Percentiles rank a stretch among this genome's conserved stretches.
These are phyloP conservation scores for Ustulina deusta DNA, from an alignment of 2,329 filamentous ascomycete species.

Conservation along the genomic window DNA sequence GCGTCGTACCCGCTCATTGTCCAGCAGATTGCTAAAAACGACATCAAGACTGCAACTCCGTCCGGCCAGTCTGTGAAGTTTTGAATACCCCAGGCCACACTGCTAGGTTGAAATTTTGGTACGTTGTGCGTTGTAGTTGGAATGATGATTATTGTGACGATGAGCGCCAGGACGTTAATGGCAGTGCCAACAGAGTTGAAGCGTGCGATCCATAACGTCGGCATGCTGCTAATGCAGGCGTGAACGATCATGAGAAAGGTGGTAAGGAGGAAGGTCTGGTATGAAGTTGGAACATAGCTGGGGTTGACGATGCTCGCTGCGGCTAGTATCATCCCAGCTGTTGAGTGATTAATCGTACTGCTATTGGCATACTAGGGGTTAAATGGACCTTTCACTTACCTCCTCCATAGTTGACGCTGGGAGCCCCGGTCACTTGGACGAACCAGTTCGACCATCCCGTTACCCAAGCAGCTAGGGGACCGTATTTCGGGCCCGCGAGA, in stretches of 20 bases:
- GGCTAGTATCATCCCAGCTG: conserved; percentile 76
- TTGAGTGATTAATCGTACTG: conserved; percentile 18
- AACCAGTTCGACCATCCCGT: conserved; percentile 53
- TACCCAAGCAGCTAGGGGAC: conserved; percentile 51
- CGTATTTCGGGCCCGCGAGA: conserved; percentile 62
- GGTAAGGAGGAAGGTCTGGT: conserved; percentile 77
- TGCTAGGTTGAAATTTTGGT: conserved; percentile 58
- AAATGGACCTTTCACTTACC: conserved; percentile 42
- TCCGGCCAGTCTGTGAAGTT: conserved; percentile 75
- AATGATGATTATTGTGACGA: conserved; percentile 76
- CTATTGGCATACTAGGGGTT: neutral
- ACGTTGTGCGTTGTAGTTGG: conserved; percentile 67
- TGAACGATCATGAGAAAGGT: conserved; percentile 76
- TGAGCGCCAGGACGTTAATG: conserved; percentile 76
- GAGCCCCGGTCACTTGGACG: conserved; percentile 51
- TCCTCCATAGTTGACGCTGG: conserved; percentile 51
- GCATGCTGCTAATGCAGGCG: conserved; percentile 74
- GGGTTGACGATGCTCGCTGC: conserved; percentile 76
- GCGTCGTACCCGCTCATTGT: conserved; percentile 52
- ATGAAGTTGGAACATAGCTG: conserved; percentile 71
- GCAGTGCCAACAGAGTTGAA: conserved; percentile 78
- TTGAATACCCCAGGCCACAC: conserved; percentile 74
- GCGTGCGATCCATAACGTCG: conserved; percentile 76
- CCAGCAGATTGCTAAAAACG: conserved; percentile 61
- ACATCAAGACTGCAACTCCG: conserved; percentile 77